Conservation (phyloP, 805 yeast genomes). For the Metschnikowia hibisci region DNA sequence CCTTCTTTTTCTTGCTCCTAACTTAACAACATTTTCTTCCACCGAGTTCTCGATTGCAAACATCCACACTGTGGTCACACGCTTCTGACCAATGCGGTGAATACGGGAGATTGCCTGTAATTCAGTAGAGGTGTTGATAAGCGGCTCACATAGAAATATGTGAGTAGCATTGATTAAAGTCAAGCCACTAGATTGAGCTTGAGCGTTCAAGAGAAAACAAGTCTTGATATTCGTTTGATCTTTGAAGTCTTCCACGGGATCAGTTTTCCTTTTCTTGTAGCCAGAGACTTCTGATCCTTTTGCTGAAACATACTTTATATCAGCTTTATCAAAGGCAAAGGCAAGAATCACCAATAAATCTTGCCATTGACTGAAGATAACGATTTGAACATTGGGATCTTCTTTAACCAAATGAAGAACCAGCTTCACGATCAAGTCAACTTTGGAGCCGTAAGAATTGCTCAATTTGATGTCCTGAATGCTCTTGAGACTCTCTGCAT, state of each 20-base stretch:
- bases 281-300: slow-evolving; percentile 27
- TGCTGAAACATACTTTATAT: slow-evolving; percentile 56
- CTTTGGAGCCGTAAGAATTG: slow-evolving; percentile 71
- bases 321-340: slow-evolving; percentile 58
- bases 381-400: slow-evolving; percentile 68
- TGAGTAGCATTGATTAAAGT: slow-evolving; percentile 91
- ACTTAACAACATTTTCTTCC: slow-evolving; percentile 79
- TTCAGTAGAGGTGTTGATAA: slow-evolving; percentile 82
- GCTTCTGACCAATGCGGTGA: slow-evolving; percentile 86
- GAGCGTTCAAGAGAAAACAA: slow-evolving; percentile 81
- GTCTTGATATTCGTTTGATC: slow-evolving; percentile 56
- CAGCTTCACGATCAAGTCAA: slow-evolving; percentile 77
- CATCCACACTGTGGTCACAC: slow-evolving; percentile 87
- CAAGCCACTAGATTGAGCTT: slow-evolving; percentile 84
- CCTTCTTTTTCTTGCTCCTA: slow-evolving; percentile 60
- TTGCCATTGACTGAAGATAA: slow-evolving; percentile 87
- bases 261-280: slow-evolving; percentile 2
- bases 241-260: slow-evolving; percentile 54
- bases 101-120: slow-evolving; percentile 89
- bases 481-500: slow-evolving; percentile 37
- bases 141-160: slow-evolving; percentile 88
- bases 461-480: slow-evolving; percentile 37
- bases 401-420: slow-evolving; percentile 56
- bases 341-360: slow-evolving; percentile 66
- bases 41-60: slow-evolving; percentile 80